Evolutionary conservation across 2,329 filamentous ascomycete genomes (phyloP).

Genomic region (Cyclaneusma minus): DNA sequence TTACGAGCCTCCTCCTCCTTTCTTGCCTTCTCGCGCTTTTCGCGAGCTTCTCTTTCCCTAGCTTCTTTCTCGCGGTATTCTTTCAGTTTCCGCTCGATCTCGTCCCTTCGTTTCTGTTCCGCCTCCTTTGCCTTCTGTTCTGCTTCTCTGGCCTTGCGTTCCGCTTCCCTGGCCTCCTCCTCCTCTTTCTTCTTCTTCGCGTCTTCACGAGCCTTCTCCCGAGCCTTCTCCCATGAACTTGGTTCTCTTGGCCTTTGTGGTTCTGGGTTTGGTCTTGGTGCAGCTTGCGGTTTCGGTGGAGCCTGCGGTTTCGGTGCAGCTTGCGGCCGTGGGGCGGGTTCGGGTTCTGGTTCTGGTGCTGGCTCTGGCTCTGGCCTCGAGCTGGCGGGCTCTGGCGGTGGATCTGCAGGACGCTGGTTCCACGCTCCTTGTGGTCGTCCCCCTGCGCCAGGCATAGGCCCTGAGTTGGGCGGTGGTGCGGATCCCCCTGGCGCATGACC

Average conservation of each 20-base stretch:
- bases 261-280: constrained; percentile 9
- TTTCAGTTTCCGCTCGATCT: constrained; percentile 33
- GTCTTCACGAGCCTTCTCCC: constrained; percentile 57
- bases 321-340: constrained; percentile 7
- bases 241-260: constrained; percentile 3
- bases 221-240: constrained; percentile 30
- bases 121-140: constrained; percentile 45
- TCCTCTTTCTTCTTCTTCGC: constrained; percentile 51
- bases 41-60: constrained; percentile 22
- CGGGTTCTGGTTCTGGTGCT: constrained; percentile 16
- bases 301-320: too few relatives aligned
- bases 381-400: constrained; percentile 7
- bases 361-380: constrained; percentile 17
- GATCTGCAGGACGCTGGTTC: too few relatives aligned
- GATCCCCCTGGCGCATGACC: constrained; percentile 12
- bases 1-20: constrained; percentile 10
- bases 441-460: constrained; percentile 11
- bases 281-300: too few relatives aligned
- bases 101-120: constrained; percentile 42
- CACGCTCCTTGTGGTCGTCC: constrained; percentile 11
- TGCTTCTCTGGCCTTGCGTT: constrained; percentile 42
- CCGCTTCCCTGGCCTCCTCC: constrained; percentile 51
- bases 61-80: constrained; percentile 42
- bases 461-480: constrained; percentile 18
- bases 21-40: constrained; percentile 14